Conservation (phyloP, 2,329 filamentous ascomycete species). For the Penicillium palitans region DNA sequence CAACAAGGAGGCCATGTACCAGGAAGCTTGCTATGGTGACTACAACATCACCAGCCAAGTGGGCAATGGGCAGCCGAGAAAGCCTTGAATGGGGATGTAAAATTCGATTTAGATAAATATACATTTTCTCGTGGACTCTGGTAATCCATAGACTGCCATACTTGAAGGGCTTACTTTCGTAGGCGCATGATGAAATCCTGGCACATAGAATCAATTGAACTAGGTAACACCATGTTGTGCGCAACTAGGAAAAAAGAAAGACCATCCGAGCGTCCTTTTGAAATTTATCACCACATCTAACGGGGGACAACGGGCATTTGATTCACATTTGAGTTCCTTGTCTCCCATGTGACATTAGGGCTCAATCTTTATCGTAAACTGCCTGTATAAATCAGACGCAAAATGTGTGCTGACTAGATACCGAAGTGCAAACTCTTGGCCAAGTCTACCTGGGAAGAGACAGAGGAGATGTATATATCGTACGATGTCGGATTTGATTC, state of each 20-base stretch:
- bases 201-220: not conserved
- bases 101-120: not conserved
- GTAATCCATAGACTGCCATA: not conserved
- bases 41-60: constrained; percentile 28
- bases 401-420: not conserved
- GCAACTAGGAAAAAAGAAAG: not conserved
- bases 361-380: not conserved
- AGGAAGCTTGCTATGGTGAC: constrained; percentile 32
- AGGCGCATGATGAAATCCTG: not conserved
- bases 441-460: not conserved
- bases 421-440: too few relatives aligned
- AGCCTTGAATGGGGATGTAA: not conserved
- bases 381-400: not conserved
- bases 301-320: too few relatives aligned
- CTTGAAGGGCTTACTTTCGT: not conserved
- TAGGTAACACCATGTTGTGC: not conserved
- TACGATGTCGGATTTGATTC: constrained; percentile 16
- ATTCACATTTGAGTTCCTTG: too few relatives aligned
- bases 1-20: constrained; percentile 29
- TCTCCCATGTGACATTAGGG: not conserved
- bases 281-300: too few relatives aligned
- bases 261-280: too few relatives aligned
- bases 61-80: constrained; percentile 17
- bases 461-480: not conserved
- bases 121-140: not conserved